phyloP scores from a whole-genome alignment of 257 asterid genomes.

The Fraxinus cuspidata region DNA sequence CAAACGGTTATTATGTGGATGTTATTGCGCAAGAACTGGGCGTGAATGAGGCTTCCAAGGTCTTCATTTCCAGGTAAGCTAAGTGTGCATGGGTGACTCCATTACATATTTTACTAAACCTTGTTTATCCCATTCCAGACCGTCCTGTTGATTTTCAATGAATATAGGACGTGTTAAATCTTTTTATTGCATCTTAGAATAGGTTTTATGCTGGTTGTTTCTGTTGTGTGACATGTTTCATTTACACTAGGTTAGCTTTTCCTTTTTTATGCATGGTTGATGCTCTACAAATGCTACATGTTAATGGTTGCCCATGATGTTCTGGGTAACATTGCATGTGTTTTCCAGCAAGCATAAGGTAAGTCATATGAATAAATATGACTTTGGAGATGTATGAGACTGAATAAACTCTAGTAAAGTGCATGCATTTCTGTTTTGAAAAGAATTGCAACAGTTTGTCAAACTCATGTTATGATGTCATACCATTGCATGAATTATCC shows the following conservation, averaged over 20 bases:
- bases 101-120: conserved; percentile 12
- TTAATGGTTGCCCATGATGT: conserved; percentile 1
- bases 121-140: background rate
- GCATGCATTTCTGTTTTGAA: background rate
- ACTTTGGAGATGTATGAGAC: background rate
- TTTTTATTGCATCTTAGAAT: background rate
- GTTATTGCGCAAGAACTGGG: conserved; percentile 66
- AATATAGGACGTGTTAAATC: conserved; percentile 5
- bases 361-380: background rate
- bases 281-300: background rate
- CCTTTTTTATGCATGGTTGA: background rate
- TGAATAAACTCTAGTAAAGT: background rate
- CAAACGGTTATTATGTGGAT: conserved; percentile 76
- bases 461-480: background rate
- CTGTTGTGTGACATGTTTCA: background rate
- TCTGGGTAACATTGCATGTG: background rate
- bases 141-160: conserved; percentile 2
- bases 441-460: background rate
- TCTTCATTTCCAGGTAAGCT: conserved; percentile 76
- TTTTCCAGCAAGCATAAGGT: background rate
- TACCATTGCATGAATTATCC: background rate
- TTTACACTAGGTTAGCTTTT: background rate
- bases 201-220: background rate
- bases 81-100: background rate
- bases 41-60: conserved; percentile 61